A percentile compares a stretch with the other conserved stretches of the same genome.
Evolutionary conservation across 257 asterid species (phyloP).

Genomic region (Cynanchum wilfordii): DNA sequence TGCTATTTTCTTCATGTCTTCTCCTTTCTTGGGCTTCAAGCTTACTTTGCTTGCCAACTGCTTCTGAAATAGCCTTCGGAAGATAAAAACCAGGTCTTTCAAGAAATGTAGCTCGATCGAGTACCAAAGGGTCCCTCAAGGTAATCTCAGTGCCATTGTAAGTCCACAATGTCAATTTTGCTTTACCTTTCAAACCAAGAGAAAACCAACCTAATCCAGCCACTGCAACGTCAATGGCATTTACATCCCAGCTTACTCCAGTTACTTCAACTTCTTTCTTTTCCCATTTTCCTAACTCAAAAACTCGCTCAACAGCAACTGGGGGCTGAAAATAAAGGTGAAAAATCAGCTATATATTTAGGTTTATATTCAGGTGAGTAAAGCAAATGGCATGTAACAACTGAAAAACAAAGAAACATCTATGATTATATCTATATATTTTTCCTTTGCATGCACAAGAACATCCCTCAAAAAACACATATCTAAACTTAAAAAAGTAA

Average conservation of each 20-base stretch:
- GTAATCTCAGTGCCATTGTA: conserved; percentile 60
- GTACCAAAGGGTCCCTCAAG: conserved; percentile 75
- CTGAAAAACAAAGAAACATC: not conserved
- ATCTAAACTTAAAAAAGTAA: not conserved
- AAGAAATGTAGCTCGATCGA: conserved; percentile 68
- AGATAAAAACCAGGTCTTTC: conserved; percentile 94
- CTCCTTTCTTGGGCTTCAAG: conserved; percentile 59
- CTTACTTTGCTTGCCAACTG: conserved; percentile 53
- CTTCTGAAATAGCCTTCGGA: conserved; percentile 88
- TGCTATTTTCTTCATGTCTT: conserved; percentile 27
- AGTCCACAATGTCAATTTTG: conserved; percentile 63
- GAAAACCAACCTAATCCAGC: conserved; percentile 95
- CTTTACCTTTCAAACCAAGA: conserved; percentile 83
- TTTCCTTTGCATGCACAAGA: not conserved
- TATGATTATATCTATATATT: not conserved
- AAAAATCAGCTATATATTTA: not conserved
- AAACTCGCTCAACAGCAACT: conserved; percentile 41
- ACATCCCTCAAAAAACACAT: not conserved
- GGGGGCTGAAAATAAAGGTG: conserved; percentile 62
- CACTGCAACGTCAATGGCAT: conserved; percentile 62
- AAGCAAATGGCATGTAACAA: not conserved
- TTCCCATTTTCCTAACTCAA: conserved; percentile 74
- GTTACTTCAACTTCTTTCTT: conserved; percentile 51
- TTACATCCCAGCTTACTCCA: conserved; percentile 90
- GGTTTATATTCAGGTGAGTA: conserved; percentile 1